Percentiles rank a stretch among this genome's conserved stretches.
phyloP scores from a whole-genome alignment of 2,329 filamentous ascomycete species.

The Botryotinia calthae region DNA sequence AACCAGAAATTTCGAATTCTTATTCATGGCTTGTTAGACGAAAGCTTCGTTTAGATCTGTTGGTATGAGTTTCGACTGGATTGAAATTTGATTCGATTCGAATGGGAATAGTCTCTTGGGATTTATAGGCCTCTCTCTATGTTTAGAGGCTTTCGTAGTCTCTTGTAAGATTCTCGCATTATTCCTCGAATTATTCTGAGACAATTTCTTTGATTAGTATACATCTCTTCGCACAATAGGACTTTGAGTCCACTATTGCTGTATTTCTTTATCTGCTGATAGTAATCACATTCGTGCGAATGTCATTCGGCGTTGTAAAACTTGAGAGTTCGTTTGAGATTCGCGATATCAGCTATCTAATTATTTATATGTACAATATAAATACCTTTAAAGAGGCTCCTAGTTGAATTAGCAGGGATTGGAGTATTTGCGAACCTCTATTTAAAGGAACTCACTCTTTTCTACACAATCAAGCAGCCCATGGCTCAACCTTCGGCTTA shows the following conservation, averaged over 20 bases:
- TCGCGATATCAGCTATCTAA: background rate
- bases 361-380: background rate
- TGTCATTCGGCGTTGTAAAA: background rate
- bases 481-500: background rate
- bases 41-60: background rate
- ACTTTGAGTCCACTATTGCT: background rate
- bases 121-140: background rate
- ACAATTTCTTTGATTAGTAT: background rate
- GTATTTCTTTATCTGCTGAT: background rate
- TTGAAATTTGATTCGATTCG: background rate
- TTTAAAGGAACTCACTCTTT: background rate
- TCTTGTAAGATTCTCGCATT: rapidly evolving
- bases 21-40: rapidly evolving
- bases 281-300: background rate
- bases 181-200: background rate
- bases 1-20: background rate
- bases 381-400: rapidly evolving
- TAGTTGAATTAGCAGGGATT: background rate
- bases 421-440: background rate
- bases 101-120: background rate
- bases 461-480: background rate
- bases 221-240: background rate
- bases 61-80: rapidly evolving
- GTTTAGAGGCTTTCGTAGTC: background rate
- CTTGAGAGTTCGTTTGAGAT: background rate